Evolutionary conservation across 2,329 filamentous ascomycete genomes (phyloP).

Genomic region (Xylaria sp.): DNA sequence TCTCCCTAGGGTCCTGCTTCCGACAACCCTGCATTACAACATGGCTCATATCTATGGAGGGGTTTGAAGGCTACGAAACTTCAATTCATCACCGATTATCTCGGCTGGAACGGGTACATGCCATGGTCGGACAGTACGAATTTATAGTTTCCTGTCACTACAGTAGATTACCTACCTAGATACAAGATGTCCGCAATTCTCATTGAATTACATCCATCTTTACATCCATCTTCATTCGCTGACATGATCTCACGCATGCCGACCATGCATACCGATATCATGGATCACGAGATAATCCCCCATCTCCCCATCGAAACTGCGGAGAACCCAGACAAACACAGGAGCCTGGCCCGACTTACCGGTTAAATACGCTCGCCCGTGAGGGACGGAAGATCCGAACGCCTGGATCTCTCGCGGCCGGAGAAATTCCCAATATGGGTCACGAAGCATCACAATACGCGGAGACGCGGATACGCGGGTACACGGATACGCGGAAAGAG

Average conservation of each 20-base stretch:
- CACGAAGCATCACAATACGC: not conserved
- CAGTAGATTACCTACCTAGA: too few relatives aligned
- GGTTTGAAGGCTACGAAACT: not conserved
- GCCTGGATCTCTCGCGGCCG: not conserved
- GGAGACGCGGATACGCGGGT: not conserved
- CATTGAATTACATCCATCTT: not conserved
- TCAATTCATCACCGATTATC: too few relatives aligned
- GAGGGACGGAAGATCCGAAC: conserved; percentile 6
- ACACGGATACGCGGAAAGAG: conserved; percentile 10
- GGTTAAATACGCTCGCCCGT: conserved; percentile 33
- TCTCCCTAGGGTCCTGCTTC: not conserved
- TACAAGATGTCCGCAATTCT: too few relatives aligned
- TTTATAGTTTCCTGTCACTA: not conserved
- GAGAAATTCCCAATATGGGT: not conserved
- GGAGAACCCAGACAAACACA: conserved; percentile 22
- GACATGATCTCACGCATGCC: not conserved
- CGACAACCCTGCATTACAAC: not conserved
- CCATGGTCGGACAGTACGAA: too few relatives aligned
- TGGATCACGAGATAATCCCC: conserved; percentile 10
- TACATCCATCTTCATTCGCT: too few relatives aligned
- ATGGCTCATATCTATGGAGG: not conserved
- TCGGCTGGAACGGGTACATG: too few relatives aligned
- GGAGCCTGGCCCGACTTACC: conserved; percentile 4
- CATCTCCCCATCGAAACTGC: conserved; percentile 9
- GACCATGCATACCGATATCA: not conserved